Base-by-base conservation (phyloP, 208 protist species). In the Porcisia deanei region DNA sequence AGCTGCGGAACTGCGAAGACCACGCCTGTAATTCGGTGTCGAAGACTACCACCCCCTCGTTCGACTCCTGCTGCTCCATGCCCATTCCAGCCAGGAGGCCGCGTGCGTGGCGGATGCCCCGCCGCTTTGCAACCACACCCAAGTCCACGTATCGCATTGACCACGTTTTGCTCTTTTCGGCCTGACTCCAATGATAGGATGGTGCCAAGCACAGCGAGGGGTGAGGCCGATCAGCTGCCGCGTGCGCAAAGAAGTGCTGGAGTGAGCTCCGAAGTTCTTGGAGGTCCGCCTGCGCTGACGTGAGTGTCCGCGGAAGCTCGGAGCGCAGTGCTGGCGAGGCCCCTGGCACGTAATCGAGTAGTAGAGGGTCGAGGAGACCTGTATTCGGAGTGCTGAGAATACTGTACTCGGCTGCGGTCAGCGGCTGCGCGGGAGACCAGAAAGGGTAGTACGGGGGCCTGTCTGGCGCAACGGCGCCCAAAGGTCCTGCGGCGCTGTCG, bases 381-480 rank as follows among this genome's bases (percentile, higher is more conserved):
- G 79, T 66, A 22, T 82, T 43, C 4, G 72, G 69, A n/a, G 92
- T 77, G 59, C 88, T 91, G 30, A 97, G 84, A 5, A 96, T 68
- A 18, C 90, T 94, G 84, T 88, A 95, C 84, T 97, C 91, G 6
- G 88, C 93, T 12, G 93, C 85, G 8, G 91, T 96, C 71, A 93
- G 72, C 5, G 88, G 86, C 80, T 89, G 80, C 8, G 37, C 3
- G 5, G 66, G 60, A 20, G 63, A 79, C 81, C 83, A 92, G 53
- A 84, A 85, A 8, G 59, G 79, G 53, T 66, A 71, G 43, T 75
- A 76, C 12, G 41, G 30, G 4, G 75, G 16, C 47, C 25, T n/a
- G 20, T 39, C 25, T 20, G 49, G 7, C 6, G 57, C 34, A 6
- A 37, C 66, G 52, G 6, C 71, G 37, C 22, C 39, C n/a, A 54